phyloP scores from a whole-genome alignment of 352 stramenopile genomes.

The Phytophthora fragariae region DNA sequence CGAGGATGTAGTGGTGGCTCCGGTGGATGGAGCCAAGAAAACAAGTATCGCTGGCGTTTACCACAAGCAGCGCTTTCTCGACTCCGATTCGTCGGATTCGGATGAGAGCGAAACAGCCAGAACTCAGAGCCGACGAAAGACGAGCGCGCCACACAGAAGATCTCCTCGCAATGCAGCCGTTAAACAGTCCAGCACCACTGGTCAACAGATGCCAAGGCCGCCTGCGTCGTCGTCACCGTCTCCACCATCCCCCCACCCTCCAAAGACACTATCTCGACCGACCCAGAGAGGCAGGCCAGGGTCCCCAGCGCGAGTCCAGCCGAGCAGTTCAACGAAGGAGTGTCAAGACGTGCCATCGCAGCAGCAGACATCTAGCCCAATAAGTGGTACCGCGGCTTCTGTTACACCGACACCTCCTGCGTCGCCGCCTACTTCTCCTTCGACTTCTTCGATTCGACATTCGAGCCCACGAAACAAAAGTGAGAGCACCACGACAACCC shows the following conservation, averaged over 20 bases:
- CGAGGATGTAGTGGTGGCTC: slow-evolving; percentile 63
- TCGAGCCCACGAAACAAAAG: slow-evolving; percentile 17
- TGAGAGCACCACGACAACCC: not conserved
- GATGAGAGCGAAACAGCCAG: slow-evolving; percentile 31
- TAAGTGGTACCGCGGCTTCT: not conserved
- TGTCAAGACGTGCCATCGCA: slow-evolving; percentile 1
- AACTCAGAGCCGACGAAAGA: slow-evolving; percentile 12
- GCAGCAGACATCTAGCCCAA: not conserved
- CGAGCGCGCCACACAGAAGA: slow-evolving; percentile 8
- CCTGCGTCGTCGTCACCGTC: slow-evolving; percentile 2
- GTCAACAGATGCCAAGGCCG: not conserved
- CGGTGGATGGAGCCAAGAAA: slow-evolving; percentile 37
- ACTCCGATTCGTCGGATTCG: slow-evolving; percentile 68
- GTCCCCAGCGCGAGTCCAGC: slow-evolving; percentile 19
- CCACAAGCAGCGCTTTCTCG: slow-evolving; percentile 83
- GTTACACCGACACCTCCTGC: slow-evolving; percentile 10
- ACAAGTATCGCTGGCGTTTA: slow-evolving; percentile 37
- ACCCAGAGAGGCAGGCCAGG: slow-evolving; percentile 15
- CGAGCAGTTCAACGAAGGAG: slow-evolving; percentile 10
- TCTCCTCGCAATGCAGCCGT: slow-evolving; percentile 8
- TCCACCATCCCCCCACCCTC: slow-evolving; percentile 8
- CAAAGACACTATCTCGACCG: slow-evolving; percentile 8
- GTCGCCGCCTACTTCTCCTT: slow-evolving; percentile 11
- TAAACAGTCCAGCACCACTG: slow-evolving; percentile 16
- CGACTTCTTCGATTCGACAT: slow-evolving; percentile 8